Percentiles rank a stretch among this genome's conserved stretches.
Evolutionary conservation across 2,329 filamentous ascomycete genomes (phyloP).

Genomic region (Nectriaceae sp.): DNA sequence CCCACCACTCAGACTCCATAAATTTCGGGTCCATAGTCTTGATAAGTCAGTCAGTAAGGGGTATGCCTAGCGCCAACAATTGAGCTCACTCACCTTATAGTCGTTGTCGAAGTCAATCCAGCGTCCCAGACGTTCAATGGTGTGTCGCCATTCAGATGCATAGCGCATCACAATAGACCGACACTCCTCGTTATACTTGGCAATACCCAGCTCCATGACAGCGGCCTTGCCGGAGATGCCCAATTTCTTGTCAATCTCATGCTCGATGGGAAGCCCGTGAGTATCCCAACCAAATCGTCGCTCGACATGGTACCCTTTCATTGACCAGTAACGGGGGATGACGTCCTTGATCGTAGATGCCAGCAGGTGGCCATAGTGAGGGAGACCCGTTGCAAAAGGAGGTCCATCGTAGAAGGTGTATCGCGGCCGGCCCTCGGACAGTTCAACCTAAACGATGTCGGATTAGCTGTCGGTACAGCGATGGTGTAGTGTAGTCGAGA

Average conservation of each 20-base stretch:
- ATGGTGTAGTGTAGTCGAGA: too few species aligned
- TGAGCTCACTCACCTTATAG: conserved; percentile 67
- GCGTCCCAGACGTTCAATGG: conserved; percentile 83
- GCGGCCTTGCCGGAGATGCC: conserved; percentile 86
- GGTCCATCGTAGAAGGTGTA: conserved; percentile 97
- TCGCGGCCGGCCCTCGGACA: conserved; percentile 77
- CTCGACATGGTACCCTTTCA: conserved; percentile 93
- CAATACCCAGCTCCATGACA: conserved; percentile 82
- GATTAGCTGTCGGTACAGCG: conserved; percentile 8
- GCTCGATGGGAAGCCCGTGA: conserved; percentile 91
- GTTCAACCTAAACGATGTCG: conserved; percentile 56
- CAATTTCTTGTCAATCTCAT: conserved; percentile 96
- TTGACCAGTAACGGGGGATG: conserved; percentile 94
- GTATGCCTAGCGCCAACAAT: background rate
- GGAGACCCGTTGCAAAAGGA: conserved; percentile 72
- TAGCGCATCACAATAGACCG: conserved; percentile 92
- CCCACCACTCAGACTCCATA: conserved; percentile 98
- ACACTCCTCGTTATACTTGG: conserved; percentile 89
- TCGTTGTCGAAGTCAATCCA: conserved; percentile 99
- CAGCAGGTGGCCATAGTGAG: conserved; percentile 72
- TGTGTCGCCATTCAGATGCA: conserved; percentile 81
- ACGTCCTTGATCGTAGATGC: conserved; percentile 97
- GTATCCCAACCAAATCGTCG: conserved; percentile 94
- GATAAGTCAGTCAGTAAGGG: conserved; percentile 9
- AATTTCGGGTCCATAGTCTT: conserved; percentile 92